phyloP scores from a whole-genome alignment of 345 rosid species.

The Stellera chamaejasme region DNA sequence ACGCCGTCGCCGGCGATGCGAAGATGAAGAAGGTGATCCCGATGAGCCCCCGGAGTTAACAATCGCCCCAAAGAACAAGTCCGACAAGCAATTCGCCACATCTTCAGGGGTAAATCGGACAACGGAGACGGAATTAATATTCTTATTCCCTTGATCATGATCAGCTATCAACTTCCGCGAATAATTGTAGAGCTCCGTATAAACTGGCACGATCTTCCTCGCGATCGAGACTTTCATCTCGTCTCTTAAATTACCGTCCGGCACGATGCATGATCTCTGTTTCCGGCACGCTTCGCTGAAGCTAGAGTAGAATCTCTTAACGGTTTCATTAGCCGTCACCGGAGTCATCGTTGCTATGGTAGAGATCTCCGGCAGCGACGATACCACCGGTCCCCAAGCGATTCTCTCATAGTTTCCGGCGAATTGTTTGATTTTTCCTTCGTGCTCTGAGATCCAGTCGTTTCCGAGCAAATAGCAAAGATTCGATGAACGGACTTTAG shows the following conservation, averaged over 20 bases:
- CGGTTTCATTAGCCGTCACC: constrained; percentile 21
- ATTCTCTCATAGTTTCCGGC: constrained; percentile 49
- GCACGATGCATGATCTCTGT: constrained; percentile 52
- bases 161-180: constrained; percentile 17
- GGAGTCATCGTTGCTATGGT: constrained; percentile 14
- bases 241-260: constrained; percentile 42
- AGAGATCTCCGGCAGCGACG: constrained; percentile 28
- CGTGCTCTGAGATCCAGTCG: constrained; percentile 56
- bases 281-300: constrained; percentile 47
- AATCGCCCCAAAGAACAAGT: constrained; percentile 22
- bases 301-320: constrained; percentile 34
- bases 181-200: constrained; percentile 28
- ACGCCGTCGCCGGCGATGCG: not conserved
- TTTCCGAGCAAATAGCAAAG: constrained; percentile 44
- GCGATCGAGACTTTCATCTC: constrained; percentile 44
- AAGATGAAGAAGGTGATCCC: constrained; percentile 10
- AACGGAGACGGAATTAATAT: constrained; percentile 4
- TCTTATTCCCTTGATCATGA: constrained; percentile 14
- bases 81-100: constrained; percentile 41
- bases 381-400: constrained; percentile 53
- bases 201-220: constrained; percentile 32
- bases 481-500: constrained; percentile 48
- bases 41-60: not conserved
- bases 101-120: constrained; percentile 63
- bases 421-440: constrained; percentile 44